Base-by-base conservation (phyloP, 2,329 filamentous ascomycete species). In the Albifimbria verrucaria region DNA sequence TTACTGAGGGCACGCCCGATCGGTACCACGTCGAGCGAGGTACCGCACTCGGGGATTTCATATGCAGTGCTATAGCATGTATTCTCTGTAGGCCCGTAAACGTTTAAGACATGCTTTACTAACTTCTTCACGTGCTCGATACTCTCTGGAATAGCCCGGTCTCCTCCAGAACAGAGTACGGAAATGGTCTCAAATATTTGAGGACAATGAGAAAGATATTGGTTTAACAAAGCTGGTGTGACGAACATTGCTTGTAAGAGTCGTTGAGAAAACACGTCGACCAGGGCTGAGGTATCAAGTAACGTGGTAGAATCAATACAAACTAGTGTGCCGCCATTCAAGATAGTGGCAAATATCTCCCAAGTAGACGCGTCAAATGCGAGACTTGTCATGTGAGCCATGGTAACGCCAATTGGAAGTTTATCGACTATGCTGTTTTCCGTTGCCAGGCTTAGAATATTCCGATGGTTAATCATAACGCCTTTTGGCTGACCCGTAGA, bases 401-500 rank as follows among this genome's bases (percentile, higher is more conserved):
- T n/a, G 6, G 45, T 28, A 7, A 25, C 25, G 2, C 44, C 21
- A 0, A 22, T 9, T 4, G 50, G 48, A 1, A 57, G 6, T 24
- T 46, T 44, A 2, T 36, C 17, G 23, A 26, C 20, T n/a, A 47
- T 43, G 5, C 22, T 45, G 48, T 48, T 52, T 21, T 55, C 17
- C 24, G 20, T 43, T 7, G 28, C 47, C 6, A 53, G 23, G 15
- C 45, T 22, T 15, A 48, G n/a, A 12, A 48, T 22, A 3, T 26
- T 26, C 18, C 42, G 42, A 20, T 44, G 18, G 5, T 44, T 20
- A 11, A 44, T 5, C 42, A 50, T 39, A 12, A 50, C 53, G 7
- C 57, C 57, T 28, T 59, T 59, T 12, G 62, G 52, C 61, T 66
- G 26, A 9, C 59, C 61, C 1, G 60, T 64, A 4, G 58, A 63